These are phyloP conservation scores for Gypsophila paniculata DNA, from an alignment of 179 eudicot species.

Conservation along the genomic window DNA sequence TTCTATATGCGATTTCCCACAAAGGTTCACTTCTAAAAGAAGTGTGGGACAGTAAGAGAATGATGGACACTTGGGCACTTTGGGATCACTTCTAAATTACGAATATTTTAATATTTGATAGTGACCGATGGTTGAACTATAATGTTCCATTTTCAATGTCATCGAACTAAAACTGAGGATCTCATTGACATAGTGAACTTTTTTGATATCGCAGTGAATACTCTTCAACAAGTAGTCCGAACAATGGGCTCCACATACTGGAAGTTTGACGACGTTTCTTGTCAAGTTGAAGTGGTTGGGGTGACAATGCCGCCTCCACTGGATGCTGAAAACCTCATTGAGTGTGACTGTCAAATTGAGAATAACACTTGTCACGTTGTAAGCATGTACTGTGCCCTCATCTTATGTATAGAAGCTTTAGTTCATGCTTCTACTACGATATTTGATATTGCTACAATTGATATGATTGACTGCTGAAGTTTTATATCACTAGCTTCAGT, in stretches of 20 bases:
- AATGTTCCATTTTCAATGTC: not conserved
- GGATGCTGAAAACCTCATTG: constrained; percentile 35
- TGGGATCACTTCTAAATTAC: not conserved
- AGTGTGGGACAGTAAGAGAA: not conserved
- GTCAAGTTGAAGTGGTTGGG: constrained; percentile 46
- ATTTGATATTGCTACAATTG: constrained; percentile 1
- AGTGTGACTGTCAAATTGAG: constrained; percentile 46
- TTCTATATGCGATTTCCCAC: not conserved
- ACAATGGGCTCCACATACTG: constrained; percentile 58
- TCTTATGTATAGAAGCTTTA: constrained; percentile 18
- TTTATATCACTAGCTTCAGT: not conserved
- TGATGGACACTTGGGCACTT: not conserved
- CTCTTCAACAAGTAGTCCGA: constrained; percentile 44
- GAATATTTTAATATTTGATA: not conserved
- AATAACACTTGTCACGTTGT: constrained; percentile 61
- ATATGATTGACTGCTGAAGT: not conserved
- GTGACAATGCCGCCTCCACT: constrained; percentile 28
- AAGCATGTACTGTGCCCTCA: constrained; percentile 41
- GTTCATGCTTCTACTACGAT: constrained; percentile 1
- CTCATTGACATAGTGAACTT: not conserved
- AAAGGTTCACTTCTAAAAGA: not conserved
- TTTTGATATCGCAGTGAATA: constrained; percentile 36
- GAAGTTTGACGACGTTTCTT: constrained; percentile 46
- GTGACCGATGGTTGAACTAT: not conserved
- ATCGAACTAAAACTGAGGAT: not conserved